A percentile compares a stretch with the other conserved stretches of the same genome.
Evolutionary conservation across 305 asterid species (phyloP).

Genomic region (Ilex paraguariensis): DNA sequence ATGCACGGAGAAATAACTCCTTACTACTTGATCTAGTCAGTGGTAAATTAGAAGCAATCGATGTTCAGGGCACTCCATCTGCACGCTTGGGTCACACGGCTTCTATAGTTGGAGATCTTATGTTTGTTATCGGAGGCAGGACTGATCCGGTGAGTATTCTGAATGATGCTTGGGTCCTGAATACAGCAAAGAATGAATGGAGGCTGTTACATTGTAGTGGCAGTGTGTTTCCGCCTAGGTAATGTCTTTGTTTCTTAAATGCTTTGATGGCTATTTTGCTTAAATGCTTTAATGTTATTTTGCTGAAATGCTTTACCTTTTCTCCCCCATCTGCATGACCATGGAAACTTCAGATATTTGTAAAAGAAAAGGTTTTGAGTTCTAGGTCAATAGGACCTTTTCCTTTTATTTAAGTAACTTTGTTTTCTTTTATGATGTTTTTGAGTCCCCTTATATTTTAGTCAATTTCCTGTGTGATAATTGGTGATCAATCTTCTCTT

Average conservation of each 20-base stretch:
- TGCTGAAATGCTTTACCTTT: no score
- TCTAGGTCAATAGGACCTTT: no score
- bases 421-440: no score
- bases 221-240: constrained; percentile 68
- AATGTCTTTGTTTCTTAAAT: constrained; percentile 11
- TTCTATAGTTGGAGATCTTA: constrained; percentile 51
- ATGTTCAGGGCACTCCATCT: constrained; percentile 55
- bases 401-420: no score
- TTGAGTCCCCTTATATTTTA: background rate
- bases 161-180: constrained; percentile 84
- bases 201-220: constrained; percentile 66
- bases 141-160: constrained; percentile 75
- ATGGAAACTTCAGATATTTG: background rate
- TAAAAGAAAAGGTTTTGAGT: no score
- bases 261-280: no score
- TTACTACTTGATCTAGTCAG: constrained; percentile 48
- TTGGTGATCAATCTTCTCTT: background rate
- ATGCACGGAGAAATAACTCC: constrained; percentile 76
- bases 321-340: background rate
- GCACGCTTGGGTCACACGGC: constrained; percentile 91
- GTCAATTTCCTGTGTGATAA: background rate
- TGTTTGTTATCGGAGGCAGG: constrained; percentile 91
- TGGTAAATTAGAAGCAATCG: constrained; percentile 45
- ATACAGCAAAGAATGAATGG: constrained; percentile 51
- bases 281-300: no score